Conservation (phyloP, 1,284 basidiomycete species). For the Athelia sp. region DNA sequence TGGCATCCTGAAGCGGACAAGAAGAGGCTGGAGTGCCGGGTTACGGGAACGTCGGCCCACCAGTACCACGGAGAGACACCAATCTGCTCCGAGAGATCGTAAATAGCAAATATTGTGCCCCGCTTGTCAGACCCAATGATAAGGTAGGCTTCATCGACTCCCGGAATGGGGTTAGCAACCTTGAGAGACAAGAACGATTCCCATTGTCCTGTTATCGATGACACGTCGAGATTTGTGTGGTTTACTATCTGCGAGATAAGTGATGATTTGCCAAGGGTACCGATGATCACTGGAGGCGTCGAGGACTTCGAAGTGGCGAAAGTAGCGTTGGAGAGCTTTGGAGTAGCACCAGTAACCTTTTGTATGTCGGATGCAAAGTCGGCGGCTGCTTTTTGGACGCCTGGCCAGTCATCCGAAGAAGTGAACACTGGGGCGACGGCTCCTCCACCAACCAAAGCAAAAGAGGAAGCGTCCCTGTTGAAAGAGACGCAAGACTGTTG, state of each 20-base stretch:
- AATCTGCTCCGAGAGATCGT: conserved; percentile 19
- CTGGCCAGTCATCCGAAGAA: conserved; percentile 56
- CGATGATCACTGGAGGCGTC: conserved; percentile 50
- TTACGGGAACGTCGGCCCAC: conserved; percentile 67
- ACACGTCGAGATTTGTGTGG: conserved; percentile 47
- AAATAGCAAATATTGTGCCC: conserved; percentile 22
- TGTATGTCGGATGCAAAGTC: conserved; percentile 62
- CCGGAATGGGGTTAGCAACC: conserved; percentile 53
- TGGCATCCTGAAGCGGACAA: conserved; percentile 48
- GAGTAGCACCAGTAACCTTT: conserved; percentile 50
- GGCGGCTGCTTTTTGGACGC: conserved; percentile 56
- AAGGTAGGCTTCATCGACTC: conserved; percentile 56
- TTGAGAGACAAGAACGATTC: conserved; percentile 52
- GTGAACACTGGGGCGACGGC: conserved; percentile 45
- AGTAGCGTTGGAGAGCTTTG: conserved; percentile 43
- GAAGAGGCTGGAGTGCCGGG: conserved; percentile 43
- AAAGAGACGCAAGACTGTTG: conserved; percentile 28
- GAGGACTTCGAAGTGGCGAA: conserved; percentile 14
- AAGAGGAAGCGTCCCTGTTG: conserved; percentile 23
- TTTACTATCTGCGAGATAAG: conserved; percentile 54
- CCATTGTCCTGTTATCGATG: conserved; percentile 57
- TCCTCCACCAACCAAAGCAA: conserved; percentile 38
- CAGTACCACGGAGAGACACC: conserved; percentile 63
- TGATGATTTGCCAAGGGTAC: conserved; percentile 59
- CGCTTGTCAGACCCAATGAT: conserved; percentile 64